Conservation (phyloP, 1,139 yeast genomes). For the Yamadazyma conglobata region DNA sequence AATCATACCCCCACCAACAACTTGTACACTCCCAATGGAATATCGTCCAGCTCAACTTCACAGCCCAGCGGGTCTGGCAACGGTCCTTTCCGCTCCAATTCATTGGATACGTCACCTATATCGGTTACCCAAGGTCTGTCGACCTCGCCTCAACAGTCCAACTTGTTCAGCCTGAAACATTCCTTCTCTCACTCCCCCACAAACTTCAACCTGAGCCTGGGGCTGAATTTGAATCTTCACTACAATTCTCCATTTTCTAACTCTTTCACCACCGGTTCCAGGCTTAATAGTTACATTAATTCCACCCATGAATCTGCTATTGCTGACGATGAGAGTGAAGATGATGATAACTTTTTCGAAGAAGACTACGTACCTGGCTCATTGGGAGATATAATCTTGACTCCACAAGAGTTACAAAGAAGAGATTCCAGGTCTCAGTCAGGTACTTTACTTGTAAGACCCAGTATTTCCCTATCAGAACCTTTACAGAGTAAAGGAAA, state of each 20-base stretch:
- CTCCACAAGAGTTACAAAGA: constrained; percentile 72
- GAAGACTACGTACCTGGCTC: constrained; percentile 81
- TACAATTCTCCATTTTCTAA: constrained; percentile 3
- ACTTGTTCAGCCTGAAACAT: constrained; percentile 11
- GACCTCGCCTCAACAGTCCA: constrained; percentile 14
- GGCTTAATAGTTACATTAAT: constrained; percentile 12
- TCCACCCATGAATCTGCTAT: constrained; percentile 27
- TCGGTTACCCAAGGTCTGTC: constrained; percentile 11
- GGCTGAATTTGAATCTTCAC: constrained; percentile 1
- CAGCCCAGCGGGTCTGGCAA: background rate
- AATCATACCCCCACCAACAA: constrained; percentile 3
- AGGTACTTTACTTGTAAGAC: constrained; percentile 41
- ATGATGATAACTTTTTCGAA: constrained; percentile 36
- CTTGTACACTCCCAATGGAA: constrained; percentile 4
- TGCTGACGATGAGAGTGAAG: constrained; percentile 23
- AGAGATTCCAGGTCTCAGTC: constrained; percentile 59
- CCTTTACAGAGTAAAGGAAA: constrained; percentile 3
- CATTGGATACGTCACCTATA: constrained; percentile 17
- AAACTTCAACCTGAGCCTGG: no score
- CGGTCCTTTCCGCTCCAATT: constrained; percentile 4
- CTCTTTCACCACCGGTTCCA: constrained; percentile 7
- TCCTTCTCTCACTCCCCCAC: constrained; percentile 13
- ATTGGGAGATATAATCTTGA: constrained; percentile 61
- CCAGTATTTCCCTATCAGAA: constrained; percentile 18
- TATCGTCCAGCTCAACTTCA: constrained; percentile 1